Evolutionary conservation across 805 yeast genomes (phyloP).

Genomic region (Candida nemodendra): DNA sequence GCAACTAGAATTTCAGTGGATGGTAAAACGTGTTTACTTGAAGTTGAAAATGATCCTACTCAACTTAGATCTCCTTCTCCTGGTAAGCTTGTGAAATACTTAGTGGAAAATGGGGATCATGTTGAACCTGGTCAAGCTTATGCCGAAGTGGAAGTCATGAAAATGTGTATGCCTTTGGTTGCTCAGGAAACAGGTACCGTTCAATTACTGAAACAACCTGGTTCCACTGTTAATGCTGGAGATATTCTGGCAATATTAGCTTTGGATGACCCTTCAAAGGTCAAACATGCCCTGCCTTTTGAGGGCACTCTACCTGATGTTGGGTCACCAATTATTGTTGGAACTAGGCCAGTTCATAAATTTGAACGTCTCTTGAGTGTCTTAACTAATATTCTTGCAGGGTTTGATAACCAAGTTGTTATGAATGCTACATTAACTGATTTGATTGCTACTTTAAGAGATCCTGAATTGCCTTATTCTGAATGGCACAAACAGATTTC

Average conservation of each 20-base stretch:
- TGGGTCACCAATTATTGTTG: slow-evolving; percentile 80
- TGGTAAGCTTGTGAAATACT: slow-evolving; percentile 90
- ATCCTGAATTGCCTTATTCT: slow-evolving; percentile 84
- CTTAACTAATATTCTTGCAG: slow-evolving; percentile 76
- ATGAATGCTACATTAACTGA: slow-evolving; percentile 79
- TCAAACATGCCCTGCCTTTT: slow-evolving; percentile 92
- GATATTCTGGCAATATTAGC: slow-evolving; percentile 94
- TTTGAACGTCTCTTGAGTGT: slow-evolving; percentile 58
- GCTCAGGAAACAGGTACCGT: slow-evolving; percentile 93
- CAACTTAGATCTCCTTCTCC: slow-evolving; percentile 99
- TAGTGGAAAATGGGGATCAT: slow-evolving; percentile 96
- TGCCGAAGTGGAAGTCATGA: slow-evolving; percentile 99
- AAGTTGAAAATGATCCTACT: slow-evolving; percentile 97
- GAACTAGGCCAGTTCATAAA: slow-evolving; percentile 80
- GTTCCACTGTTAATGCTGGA: slow-evolving; percentile 95
- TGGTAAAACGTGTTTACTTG: slow-evolving; percentile 89
- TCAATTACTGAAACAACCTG: slow-evolving; percentile 95
- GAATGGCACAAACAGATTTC: slow-evolving; percentile 87
- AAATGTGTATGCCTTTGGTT: slow-evolving; percentile 97
- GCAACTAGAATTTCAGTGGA: slow-evolving; percentile 95
- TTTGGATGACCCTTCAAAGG: slow-evolving; percentile 94
- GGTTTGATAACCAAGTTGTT: slow-evolving; percentile 94
- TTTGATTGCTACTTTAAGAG: slow-evolving; percentile 68
- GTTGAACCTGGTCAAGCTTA: slow-evolving; percentile 87
- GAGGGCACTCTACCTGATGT: slow-evolving; percentile 90